Conservation (phyloP, 192 early-diverging fungal genomes). For the Oehlia diaphana region DNA sequence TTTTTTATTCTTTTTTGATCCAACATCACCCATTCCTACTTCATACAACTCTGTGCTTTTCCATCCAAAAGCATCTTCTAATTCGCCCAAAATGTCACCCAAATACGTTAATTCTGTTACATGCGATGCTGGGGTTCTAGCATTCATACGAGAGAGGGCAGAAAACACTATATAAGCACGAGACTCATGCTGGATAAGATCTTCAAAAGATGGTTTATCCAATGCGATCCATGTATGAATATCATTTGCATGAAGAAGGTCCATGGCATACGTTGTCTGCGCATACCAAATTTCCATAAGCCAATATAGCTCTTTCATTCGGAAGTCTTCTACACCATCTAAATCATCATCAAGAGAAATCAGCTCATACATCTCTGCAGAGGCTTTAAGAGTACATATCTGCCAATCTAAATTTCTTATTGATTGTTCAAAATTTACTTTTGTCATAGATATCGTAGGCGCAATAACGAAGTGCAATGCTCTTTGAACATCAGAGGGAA, state of each 20-base stretch:
- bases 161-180: neutral
- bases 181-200: neutral
- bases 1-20: too few relatives aligned
- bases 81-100: neutral
- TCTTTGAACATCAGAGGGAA: neutral
- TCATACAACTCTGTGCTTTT: neutral
- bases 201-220: slow-evolving; percentile 5
- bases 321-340: neutral
- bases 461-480: neutral
- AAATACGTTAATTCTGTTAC: too few relatives aligned
- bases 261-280: neutral
- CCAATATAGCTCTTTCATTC: neutral
- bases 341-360: neutral
- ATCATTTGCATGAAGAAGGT: slow-evolving; percentile 3
- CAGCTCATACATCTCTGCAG: neutral
- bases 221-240: neutral
- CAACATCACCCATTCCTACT: too few relatives aligned
- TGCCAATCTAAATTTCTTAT: neutral
- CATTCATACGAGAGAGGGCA: neutral
- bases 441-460: neutral
- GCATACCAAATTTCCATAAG: neutral
- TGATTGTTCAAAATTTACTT: neutral
- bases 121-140: too few relatives aligned
- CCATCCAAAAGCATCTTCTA: neutral
- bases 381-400: neutral